These are phyloP conservation scores for Capsella bursapastoris DNA, from an alignment of 345 rosid species.

Conservation along the genomic window DNA sequence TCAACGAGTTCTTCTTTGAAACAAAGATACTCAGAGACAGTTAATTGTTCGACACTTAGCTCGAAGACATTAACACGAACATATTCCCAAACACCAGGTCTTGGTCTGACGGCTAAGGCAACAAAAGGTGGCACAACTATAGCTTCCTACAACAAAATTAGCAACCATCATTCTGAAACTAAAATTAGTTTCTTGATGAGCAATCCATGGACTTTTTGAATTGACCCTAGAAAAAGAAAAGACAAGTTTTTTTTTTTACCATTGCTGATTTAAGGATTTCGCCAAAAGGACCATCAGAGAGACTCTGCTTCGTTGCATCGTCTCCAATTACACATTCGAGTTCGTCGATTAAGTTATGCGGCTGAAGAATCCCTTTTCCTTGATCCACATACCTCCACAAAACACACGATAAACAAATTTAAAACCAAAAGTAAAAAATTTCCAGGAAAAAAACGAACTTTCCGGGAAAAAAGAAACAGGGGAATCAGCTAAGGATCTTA, in stretches of 20 bases:
- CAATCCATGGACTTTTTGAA: background rate
- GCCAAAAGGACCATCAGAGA: constrained; percentile 71
- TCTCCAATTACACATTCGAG: constrained; percentile 64
- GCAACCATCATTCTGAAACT: background rate
- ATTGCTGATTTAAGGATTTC: constrained; percentile 79
- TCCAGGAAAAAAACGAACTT: background rate
- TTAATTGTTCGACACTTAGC: constrained; percentile 84
- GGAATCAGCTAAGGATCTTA: background rate
- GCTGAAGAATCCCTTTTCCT: constrained; percentile 89
- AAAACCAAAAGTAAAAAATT: background rate
- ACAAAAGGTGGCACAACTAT: constrained; percentile 92
- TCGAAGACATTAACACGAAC: constrained; percentile 86
- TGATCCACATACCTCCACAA: constrained; percentile 80
- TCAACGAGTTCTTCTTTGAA: constrained; percentile 94
- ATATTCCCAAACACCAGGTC: constrained; percentile 99
- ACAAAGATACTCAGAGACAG: constrained; percentile 78
- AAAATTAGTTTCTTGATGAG: background rate
- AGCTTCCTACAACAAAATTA: constrained; percentile 68
- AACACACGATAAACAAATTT: constrained; percentile 7
- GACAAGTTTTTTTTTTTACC: constrained; percentile 47
- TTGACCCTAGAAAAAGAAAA: background rate
- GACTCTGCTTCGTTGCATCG: constrained; percentile 54
- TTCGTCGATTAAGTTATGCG: constrained; percentile 88
- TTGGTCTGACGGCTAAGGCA: constrained; percentile 91
- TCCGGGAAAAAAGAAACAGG: background rate